phyloP scores from a whole-genome alignment of 495 filamentous ascomycete species.

The Amorphotheca resinae region DNA sequence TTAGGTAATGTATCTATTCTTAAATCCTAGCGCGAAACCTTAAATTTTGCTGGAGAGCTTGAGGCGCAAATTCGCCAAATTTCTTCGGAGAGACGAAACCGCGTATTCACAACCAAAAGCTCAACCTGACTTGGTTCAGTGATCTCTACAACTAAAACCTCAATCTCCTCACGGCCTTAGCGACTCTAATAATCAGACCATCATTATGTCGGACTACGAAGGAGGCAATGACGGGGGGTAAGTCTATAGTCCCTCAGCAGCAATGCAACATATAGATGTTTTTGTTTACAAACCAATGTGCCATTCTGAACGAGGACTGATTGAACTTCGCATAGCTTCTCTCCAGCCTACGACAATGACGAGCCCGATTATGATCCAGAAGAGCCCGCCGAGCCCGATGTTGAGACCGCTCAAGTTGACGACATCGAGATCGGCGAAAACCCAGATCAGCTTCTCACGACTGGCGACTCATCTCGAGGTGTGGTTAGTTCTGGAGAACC shows the following conservation, averaged over 20 bases:
- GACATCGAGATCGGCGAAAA: slow-evolving; percentile 34
- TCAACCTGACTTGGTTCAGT: no score
- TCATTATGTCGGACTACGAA: slow-evolving; percentile 77
- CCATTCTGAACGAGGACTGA: not conserved
- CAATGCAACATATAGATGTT: not conserved
- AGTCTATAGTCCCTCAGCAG: slow-evolving; percentile 1
- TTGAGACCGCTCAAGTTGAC: slow-evolving; percentile 26
- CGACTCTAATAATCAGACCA: not conserved
- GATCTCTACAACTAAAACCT: no score
- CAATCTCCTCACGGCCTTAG: slow-evolving; percentile 1
- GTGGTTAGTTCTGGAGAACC: slow-evolving; percentile 67
- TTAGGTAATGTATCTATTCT: no score
- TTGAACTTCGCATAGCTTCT: slow-evolving; percentile 8
- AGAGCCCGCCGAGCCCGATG: slow-evolving; percentile 44
- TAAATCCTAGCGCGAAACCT: slow-evolving; percentile 15
- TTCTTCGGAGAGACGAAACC: slow-evolving; percentile 11
- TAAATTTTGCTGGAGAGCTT: slow-evolving; percentile 10
- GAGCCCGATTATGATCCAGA: slow-evolving; percentile 47
- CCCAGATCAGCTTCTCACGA: slow-evolving; percentile 25
- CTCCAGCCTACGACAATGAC: slow-evolving; percentile 46
- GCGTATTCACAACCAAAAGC: no score
- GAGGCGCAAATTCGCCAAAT: slow-evolving; percentile 2
- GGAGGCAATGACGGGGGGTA: slow-evolving; percentile 48
- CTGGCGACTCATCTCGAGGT: slow-evolving; percentile 32
- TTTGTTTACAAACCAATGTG: no score